Evolutionary conservation across 75 land plant species (phyloP), one percentile per base, ranked within the genome.

Genomic region (Picea sitchensis): DNA sequence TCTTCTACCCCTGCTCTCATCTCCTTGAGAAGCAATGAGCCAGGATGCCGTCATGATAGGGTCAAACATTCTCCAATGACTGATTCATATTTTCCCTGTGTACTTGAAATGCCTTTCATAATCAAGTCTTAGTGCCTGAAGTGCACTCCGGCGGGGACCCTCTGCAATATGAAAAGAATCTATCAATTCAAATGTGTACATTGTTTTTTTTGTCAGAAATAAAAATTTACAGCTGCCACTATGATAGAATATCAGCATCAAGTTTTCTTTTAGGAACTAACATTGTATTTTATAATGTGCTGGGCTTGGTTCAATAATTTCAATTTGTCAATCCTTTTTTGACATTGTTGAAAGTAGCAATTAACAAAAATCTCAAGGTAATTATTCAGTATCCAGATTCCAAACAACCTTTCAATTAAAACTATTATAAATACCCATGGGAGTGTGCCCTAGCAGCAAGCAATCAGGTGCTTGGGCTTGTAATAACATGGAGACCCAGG

Each of bases 61-160:
- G 17, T 36, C 38, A 36, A 68, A 31, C 44, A 68, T 68, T 68
- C 14, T 38, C 72, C 18, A 17, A 15, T 34, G 72, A 68, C 32
- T 18, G 32, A 65, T 36, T 68, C 72, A 84, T n/a, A 85, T 74
- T 76, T 85, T 85, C 60, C 86, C 86, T 8, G 65, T 78, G 59
- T 85, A 85, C 60, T 85, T 85, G 76, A 58, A 82, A 59, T 85
- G 63, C 21, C 61, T 85, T 34, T 82, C 81, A 74, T 78, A 85
- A 62, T 85, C 85, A 59, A 58, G 58, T 47, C 80, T 68, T 31
- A 85, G 54, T 23, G 79, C 74, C 80, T 78, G 72, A 58, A 85
- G 75, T 23, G 82, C 81, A 38, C 59, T 78, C 21, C 86, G 79
- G 32, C 77, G 60, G 14, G 80, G 75, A 14, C 86, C 86, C 80